These are phyloP conservation scores for Apiospora rasikravindrae DNA, from an alignment of 2,329 filamentous ascomycete genomes.

Conservation along the genomic window DNA sequence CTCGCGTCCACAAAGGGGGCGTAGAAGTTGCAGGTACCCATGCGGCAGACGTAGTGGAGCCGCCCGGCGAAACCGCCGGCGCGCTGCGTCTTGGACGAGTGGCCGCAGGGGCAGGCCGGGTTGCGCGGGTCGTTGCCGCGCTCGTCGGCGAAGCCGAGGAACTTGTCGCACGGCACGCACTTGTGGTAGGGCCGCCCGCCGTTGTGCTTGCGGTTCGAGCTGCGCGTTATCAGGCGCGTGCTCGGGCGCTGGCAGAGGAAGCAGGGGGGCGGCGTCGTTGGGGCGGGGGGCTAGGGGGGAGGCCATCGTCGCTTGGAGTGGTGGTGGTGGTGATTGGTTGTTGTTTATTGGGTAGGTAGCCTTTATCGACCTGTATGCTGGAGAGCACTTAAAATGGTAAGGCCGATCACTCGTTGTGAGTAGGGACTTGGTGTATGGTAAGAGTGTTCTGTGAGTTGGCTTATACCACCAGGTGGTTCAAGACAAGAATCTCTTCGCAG, in stretches of 20 bases:
- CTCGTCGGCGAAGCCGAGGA: slow-evolving; percentile 13
- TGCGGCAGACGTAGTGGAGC: slow-evolving; percentile 8
- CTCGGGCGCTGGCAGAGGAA: background rate
- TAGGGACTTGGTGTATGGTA: background rate
- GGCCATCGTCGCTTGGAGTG: background rate
- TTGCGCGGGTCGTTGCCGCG: slow-evolving; percentile 14
- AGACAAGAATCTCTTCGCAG: background rate
- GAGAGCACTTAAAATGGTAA: background rate
- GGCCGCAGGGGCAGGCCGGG: slow-evolving; percentile 13
- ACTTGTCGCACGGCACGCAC: slow-evolving; percentile 2
- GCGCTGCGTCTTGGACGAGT: slow-evolving; percentile 4
- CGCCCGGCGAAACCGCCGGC: background rate
- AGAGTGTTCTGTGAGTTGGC: background rate
- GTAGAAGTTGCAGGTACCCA: background rate
- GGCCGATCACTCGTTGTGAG: background rate
- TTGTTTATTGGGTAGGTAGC: background rate
- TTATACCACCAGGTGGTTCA: background rate
- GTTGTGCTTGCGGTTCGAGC: slow-evolving; percentile 7
- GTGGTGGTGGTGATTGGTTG: too few species aligned
- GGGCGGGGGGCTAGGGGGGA: background rate
- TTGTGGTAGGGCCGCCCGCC: background rate
- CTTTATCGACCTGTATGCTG: background rate
- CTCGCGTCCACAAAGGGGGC: background rate
- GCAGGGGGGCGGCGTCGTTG: background rate
- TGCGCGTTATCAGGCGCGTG: background rate